Percentiles rank a stretch among this genome's conserved stretches.
phyloP scores from a whole-genome alignment of 2,329 filamentous ascomycete genomes.

The Colletotrichum gloeosporioides region DNA sequence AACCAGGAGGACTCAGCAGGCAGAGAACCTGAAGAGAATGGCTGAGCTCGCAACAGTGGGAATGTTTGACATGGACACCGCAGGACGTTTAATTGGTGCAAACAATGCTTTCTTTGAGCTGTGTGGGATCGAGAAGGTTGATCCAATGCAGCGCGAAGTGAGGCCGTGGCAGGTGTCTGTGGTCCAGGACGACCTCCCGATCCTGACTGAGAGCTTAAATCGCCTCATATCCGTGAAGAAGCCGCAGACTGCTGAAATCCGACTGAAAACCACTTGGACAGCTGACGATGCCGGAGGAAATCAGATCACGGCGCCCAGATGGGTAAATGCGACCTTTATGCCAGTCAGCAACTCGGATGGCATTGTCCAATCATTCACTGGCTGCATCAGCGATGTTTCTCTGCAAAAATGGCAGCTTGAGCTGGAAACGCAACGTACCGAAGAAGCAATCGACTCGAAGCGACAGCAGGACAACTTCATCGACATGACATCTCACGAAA shows the following conservation, averaged over 20 bases:
- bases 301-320: constrained; percentile 48
- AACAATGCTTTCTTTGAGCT: constrained; percentile 61
- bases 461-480: constrained; percentile 83
- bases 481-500: constrained; percentile 76
- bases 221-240: constrained; percentile 45
- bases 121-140: constrained; percentile 52
- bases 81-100: constrained; percentile 53
- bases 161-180: constrained; percentile 52
- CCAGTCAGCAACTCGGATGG: constrained; percentile 53
- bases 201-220: constrained; percentile 44
- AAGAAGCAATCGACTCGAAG: constrained; percentile 63
- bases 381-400: constrained; percentile 55
- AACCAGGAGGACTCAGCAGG: constrained; percentile 53
- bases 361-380: constrained; percentile 52
- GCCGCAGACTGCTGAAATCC: constrained; percentile 52
- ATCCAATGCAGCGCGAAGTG: constrained; percentile 39
- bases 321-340: constrained; percentile 56
- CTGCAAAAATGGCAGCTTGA: constrained; percentile 57
- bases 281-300: constrained; percentile 50
- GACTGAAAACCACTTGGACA: constrained; percentile 52
- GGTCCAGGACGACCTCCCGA: constrained; percentile 46
- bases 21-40: constrained; percentile 59
- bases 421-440: constrained; percentile 53
- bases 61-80: constrained; percentile 59
- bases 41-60: constrained; percentile 60